Evolutionary conservation across 257 asterid species (phyloP).

Genomic region (Gardenia jasminoides): DNA sequence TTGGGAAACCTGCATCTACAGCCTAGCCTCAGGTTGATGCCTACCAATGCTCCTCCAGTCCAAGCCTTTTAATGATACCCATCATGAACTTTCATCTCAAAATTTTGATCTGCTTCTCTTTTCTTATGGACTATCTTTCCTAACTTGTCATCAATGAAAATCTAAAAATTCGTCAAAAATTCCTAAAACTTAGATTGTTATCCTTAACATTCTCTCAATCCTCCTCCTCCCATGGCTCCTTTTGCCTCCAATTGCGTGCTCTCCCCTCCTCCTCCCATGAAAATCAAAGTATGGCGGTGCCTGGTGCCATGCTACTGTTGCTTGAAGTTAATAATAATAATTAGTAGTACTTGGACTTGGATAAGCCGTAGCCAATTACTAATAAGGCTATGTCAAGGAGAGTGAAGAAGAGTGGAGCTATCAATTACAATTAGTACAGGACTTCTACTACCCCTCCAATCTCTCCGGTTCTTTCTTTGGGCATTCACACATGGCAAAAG

Average conservation of each 20-base stretch:
- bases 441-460: neutral
- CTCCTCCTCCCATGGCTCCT: too few species aligned
- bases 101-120: constrained; percentile 77
- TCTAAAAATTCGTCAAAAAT: too few species aligned
- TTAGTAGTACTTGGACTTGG: neutral
- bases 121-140: constrained; percentile 33
- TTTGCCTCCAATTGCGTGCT: too few species aligned
- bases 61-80: too few species aligned
- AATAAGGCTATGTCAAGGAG: neutral
- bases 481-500: constrained; percentile 32
- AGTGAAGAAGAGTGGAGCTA: too few species aligned
- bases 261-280: too few species aligned
- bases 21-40: constrained; percentile 42
- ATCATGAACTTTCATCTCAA: too few species aligned
- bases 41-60: constrained; percentile 69
- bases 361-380: neutral
- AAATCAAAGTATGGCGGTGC: too few species aligned
- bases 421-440: too few species aligned
- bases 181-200: too few species aligned
- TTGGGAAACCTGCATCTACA: too few species aligned
- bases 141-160: neutral
- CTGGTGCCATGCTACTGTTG: neutral
- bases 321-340: neutral
- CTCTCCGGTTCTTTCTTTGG: too few species aligned
- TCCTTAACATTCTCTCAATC: neutral